Percentiles rank a stretch among this genome's conserved stretches.
phyloP scores from a whole-genome alignment of 345 rosid species.

The Ailanthus altissimus region DNA sequence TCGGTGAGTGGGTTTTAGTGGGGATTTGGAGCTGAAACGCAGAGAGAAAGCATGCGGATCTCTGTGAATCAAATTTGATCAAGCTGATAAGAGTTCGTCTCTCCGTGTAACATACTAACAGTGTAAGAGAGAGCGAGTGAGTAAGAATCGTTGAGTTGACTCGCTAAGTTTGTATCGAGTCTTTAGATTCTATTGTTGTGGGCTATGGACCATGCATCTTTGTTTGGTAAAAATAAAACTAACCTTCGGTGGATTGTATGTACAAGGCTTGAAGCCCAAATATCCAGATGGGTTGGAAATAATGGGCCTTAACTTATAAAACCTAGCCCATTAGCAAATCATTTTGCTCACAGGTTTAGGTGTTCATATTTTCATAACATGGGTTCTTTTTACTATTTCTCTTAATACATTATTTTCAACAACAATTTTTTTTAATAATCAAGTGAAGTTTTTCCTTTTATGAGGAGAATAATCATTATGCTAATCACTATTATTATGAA shows the following conservation, averaged over 20 bases:
- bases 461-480: too few relatives aligned
- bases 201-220: background rate
- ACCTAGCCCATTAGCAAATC: background rate
- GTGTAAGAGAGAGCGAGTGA: background rate
- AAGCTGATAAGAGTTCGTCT: background rate
- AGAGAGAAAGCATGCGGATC: slow-evolving; percentile 12
- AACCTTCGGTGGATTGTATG: background rate
- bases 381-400: too few relatives aligned
- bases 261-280: background rate
- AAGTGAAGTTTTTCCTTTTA: too few relatives aligned
- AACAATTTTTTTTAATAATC: too few relatives aligned
- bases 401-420: too few relatives aligned
- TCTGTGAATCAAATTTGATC: slow-evolving; percentile 13
- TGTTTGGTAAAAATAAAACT: background rate
- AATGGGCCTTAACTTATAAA: background rate
- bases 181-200: too few relatives aligned
- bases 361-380: too few relatives aligned
- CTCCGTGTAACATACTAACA: too few relatives aligned
- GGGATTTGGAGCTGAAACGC: slow-evolving; percentile 21
- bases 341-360: too few relatives aligned
- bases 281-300: background rate
- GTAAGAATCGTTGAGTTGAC: slow-evolving; percentile 16
- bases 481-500: too few relatives aligned
- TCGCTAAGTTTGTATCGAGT: background rate
- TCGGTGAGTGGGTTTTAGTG: background rate